phyloP scores from a whole-genome alignment of 768 basidiomycete genomes.

The Rossbeevera mucosa region DNA sequence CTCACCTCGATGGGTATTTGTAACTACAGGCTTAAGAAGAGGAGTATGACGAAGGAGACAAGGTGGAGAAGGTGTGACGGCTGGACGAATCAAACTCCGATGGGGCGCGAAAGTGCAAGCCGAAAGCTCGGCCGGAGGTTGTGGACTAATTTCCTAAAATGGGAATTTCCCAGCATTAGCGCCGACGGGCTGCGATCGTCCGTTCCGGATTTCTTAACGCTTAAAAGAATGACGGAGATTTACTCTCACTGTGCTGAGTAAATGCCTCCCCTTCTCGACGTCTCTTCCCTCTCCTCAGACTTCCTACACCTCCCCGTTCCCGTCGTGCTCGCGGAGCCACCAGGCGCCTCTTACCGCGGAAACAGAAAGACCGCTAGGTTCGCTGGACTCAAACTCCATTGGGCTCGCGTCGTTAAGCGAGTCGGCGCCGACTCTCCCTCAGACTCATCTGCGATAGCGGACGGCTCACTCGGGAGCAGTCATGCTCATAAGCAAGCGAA shows the following conservation, averaged over 20 bases:
- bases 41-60: constrained; percentile 31
- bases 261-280: background rate
- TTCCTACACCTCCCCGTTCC: constrained; percentile 39
- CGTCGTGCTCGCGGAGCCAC: constrained; percentile 30
- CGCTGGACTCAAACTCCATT: constrained; percentile 37
- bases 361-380: constrained; percentile 39
- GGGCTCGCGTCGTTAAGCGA: constrained; percentile 49
- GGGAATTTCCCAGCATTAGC: background rate
- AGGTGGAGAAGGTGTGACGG: constrained; percentile 34
- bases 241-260: background rate
- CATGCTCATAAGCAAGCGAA: constrained; percentile 30
- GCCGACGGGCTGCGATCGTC: background rate
- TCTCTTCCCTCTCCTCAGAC: constrained; percentile 9
- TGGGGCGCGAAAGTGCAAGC: constrained; percentile 30
- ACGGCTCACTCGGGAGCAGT: constrained; percentile 41
- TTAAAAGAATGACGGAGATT: background rate
- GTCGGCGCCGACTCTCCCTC: constrained; percentile 57
- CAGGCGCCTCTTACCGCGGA: constrained; percentile 23
- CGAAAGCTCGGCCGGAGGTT: background rate
- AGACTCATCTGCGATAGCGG: constrained; percentile 48
- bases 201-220: background rate
- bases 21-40: constrained; percentile 19
- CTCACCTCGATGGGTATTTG: constrained; percentile 19
- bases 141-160: background rate
- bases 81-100: constrained; percentile 36